A percentile compares a stretch with the other conserved stretches of the same genome.
phyloP scores from a whole-genome alignment of 2,329 filamentous ascomycete genomes.

The Ophiognomonia clavigignenti-juglandacearum region DNA sequence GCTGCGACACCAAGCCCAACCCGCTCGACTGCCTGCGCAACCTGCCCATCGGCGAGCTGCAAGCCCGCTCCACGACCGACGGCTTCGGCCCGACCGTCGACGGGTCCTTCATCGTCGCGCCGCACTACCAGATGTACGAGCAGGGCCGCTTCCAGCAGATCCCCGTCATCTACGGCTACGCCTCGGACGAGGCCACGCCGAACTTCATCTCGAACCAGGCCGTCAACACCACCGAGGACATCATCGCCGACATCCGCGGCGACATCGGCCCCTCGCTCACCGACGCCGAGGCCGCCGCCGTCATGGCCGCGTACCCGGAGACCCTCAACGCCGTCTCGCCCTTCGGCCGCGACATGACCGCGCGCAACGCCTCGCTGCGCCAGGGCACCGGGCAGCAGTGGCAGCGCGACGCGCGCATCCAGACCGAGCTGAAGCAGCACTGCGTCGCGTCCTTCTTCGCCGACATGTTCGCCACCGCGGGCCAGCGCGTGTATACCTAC shows the following conservation, averaged over 20 bases:
- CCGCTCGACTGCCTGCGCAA: conserved; percentile 10
- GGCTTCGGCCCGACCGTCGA: conserved; percentile 7
- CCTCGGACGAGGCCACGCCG: conserved; percentile 9
- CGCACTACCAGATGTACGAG: conserved; percentile 12
- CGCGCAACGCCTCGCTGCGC: conserved; percentile 2
- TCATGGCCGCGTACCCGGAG: conserved; percentile 9
- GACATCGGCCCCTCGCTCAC: conserved; percentile 4
- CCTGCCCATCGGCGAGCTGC: conserved; percentile 10
- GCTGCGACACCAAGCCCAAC: conserved; percentile 3
- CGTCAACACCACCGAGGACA: conserved; percentile 5
- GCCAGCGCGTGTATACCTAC: conserved; percentile 1
- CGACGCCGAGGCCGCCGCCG: background rate
- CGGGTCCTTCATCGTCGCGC: conserved; percentile 4
- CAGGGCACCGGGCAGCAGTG: conserved; percentile 7
- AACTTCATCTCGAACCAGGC: conserved; percentile 11
- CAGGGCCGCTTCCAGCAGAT: conserved; percentile 11
- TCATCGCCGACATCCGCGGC: background rate
- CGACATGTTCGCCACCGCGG: conserved; percentile 7
- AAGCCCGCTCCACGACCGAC: conserved; percentile 7
- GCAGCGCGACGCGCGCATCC: conserved; percentile 9
- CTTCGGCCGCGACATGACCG: conserved; percentile 4
- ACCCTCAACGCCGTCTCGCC: conserved; percentile 6
- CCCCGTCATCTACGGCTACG: conserved; percentile 10
- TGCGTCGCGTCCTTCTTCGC: conserved; percentile 4
- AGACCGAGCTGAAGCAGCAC: conserved; percentile 8